phyloP scores from a whole-genome alignment of 352 stramenopile genomes.

The Pythium phragmiticola region DNA sequence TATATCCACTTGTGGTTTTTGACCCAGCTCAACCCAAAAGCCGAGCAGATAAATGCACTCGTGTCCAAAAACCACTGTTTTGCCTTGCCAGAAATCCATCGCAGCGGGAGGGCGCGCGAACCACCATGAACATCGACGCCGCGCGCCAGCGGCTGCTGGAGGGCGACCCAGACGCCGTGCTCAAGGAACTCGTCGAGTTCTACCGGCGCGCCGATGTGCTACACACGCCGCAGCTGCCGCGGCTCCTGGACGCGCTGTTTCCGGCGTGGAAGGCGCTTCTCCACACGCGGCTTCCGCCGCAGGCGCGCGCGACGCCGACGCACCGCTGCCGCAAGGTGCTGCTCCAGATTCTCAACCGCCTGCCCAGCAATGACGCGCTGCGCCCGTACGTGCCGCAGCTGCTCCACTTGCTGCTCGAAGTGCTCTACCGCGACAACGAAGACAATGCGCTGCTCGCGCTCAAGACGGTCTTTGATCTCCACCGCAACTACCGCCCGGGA shows the following conservation, averaged over 20 bases:
- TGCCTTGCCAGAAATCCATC: conserved; percentile 17
- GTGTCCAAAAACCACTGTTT: conserved; percentile 9
- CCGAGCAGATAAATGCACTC: not conserved
- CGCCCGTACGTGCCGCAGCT: conserved; percentile 93
- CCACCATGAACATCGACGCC: conserved; percentile 84
- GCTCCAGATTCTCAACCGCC: conserved; percentile 93
- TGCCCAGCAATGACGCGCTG: conserved; percentile 94
- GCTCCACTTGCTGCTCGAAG: conserved; percentile 91
- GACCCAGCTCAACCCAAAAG: not conserved
- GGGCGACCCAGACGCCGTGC: conserved; percentile 64
- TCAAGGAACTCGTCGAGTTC: conserved; percentile 85
- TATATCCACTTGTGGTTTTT: conserved; percentile 20
- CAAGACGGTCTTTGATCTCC: conserved; percentile 96
- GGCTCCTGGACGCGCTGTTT: conserved; percentile 91
- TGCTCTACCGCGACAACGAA: conserved; percentile 95
- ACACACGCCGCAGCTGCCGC: conserved; percentile 88
- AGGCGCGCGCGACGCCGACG: conserved; percentile 66
- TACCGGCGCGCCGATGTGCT: conserved; percentile 87
- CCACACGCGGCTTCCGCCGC: conserved; percentile 67
- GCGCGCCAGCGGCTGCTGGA: conserved; percentile 85
- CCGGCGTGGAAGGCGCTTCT: conserved; percentile 89
- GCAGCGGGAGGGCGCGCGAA: not conserved
- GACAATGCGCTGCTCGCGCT: conserved; percentile 95
- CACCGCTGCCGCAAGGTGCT: conserved; percentile 92
- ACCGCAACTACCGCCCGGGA: conserved; percentile 93